Percentiles rank a stretch among this genome's conserved stretches.
Conservation (phyloP, 306 rosid species). For the Arachis hypogaea region DNA sequence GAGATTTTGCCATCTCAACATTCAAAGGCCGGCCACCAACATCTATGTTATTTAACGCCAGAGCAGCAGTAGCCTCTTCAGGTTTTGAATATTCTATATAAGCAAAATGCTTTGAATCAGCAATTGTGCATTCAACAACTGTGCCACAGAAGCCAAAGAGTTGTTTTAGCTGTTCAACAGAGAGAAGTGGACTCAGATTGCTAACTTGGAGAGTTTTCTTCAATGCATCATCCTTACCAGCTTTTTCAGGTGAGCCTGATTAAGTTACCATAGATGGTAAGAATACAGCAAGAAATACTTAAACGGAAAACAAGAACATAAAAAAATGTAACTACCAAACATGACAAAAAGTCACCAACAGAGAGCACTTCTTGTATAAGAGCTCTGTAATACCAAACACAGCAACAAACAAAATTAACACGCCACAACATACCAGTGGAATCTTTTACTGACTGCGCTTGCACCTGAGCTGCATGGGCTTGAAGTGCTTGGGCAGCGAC, state of each 20-base stretch:
- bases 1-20: constrained; percentile 98
- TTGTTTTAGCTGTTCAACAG: constrained; percentile 93
- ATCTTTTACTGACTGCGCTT: constrained; percentile 80
- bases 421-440: constrained; percentile 70
- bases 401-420: constrained; percentile 21
- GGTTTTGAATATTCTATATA: constrained; percentile 96
- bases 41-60: constrained; percentile 92
- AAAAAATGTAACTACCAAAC: not conserved
- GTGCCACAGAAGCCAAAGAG: constrained; percentile 96
- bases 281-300: constrained; percentile 21
- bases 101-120: constrained; percentile 98
- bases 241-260: constrained; percentile 78
- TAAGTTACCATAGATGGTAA: constrained; percentile 28
- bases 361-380: constrained; percentile 3
- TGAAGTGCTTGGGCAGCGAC: constrained; percentile 99
- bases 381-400: constrained; percentile 10
- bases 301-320: not conserved
- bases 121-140: constrained; percentile 87
- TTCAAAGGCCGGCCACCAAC: constrained; percentile 99
- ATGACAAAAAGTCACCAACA: constrained; percentile 23
- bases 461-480: constrained; percentile 98
- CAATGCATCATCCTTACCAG: constrained; percentile 72
- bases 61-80: constrained; percentile 88
- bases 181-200: constrained; percentile 98
- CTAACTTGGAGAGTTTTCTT: constrained; percentile 98